Base-by-base conservation (phyloP, 306 rosid species). In the Castanea crenata region DNA sequence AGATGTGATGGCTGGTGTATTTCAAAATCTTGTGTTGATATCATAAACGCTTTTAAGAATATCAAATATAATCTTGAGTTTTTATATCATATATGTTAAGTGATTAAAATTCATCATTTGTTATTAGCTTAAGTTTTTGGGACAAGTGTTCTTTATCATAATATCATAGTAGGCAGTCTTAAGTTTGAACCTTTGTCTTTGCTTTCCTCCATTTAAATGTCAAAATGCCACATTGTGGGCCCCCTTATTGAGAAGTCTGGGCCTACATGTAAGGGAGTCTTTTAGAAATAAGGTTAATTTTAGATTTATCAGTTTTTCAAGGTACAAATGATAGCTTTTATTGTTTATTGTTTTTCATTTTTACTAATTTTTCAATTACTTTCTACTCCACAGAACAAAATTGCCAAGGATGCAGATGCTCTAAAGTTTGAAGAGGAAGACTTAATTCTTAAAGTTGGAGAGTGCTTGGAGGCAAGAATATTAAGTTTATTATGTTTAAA, bases 361-460 rank as follows among this genome's bases (percentile, higher is more conserved):
- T 21, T 41, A 54, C 18, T 29, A 25, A 55, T 62, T 68, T 56
- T 62, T 71, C 80, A 67, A 58, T 75, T 74, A 76, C 71, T 80
- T 81, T 82, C 15, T 84, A 52, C 75, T 79, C 44, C 58, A 25
- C 89, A 95, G 99, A 90, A 74, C 81, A 92, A 88, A 91, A 86
- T 93, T 87, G 74, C 90, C 46, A 88, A 81, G 88, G 99, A 92
- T 87, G 76, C 93, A 31, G 90, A 90, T 77, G 49, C 79, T 29
- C 62, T 73, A 78, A 89, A 87, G 82, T 87, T 95, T 89, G 93
- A 93, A 23, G 94, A 84, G 78, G 97, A 95, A 71, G 93, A 91
- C 84, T 85, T 95, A 83, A 85, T 95, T 77, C 92, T 95, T 76
- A 95, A 95, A 91, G 96, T 93, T 76, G 99, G 98, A 77, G 99